These are phyloP conservation scores for Venturia nashicola DNA, from an alignment of 2,329 filamentous ascomycete species.

Conservation along the genomic window DNA sequence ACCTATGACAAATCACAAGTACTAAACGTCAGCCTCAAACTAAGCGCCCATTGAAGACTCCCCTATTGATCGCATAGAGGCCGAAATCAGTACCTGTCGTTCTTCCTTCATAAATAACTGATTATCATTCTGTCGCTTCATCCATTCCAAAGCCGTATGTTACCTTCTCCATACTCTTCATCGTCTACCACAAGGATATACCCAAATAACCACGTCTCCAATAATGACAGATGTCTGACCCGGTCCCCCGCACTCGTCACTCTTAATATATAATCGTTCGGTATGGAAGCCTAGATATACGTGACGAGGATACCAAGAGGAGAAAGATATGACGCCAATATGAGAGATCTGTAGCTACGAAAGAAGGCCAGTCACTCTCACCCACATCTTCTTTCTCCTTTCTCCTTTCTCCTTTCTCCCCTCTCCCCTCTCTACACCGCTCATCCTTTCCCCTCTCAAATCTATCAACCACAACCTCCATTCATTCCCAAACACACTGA, in stretches of 20 bases:
- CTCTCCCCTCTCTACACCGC: neutral
- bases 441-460: too few species aligned
- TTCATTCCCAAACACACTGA: too few species aligned
- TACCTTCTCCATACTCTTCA: neutral
- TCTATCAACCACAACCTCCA: too few species aligned
- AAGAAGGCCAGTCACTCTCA: neutral
- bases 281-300: slow-evolving; percentile 32
- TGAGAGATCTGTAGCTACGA: neutral
- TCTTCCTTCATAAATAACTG: too few species aligned
- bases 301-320: slow-evolving; percentile 25
- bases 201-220: neutral
- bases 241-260: slow-evolving; percentile 9
- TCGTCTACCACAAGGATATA: too few species aligned
- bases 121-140: too few species aligned
- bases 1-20: too few species aligned
- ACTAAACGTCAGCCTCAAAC: neutral
- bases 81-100: too few species aligned
- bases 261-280: slow-evolving; percentile 25
- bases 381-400: too few species aligned
- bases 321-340: slow-evolving; percentile 17
- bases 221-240: neutral
- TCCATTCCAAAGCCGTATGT: neutral
- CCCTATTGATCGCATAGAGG: too few species aligned
- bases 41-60: too few species aligned
- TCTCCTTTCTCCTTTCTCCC: too few species aligned